Conservation (phyloP, 352 stramenopile species). For the Phytopythium ostracodes region DNA sequence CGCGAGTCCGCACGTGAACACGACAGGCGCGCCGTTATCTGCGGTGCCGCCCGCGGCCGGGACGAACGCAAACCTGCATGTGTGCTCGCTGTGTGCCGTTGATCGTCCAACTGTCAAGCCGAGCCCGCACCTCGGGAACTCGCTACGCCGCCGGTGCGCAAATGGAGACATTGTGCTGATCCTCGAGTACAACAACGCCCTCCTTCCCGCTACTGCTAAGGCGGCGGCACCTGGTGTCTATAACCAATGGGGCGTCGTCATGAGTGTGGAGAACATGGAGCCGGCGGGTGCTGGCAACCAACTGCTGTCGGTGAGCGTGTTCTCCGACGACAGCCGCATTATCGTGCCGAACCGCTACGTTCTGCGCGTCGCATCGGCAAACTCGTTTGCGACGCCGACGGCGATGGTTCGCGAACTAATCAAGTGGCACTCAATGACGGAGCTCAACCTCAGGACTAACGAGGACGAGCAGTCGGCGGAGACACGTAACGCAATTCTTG, state of each 20-base stretch:
- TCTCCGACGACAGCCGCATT: constrained; percentile 53
- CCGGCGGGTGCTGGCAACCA: constrained; percentile 41
- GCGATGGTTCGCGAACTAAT: constrained; percentile 46
- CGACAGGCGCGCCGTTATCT: not conserved
- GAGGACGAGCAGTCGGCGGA: constrained; percentile 14
- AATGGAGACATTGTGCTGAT: constrained; percentile 62
- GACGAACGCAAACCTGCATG: constrained; percentile 29
- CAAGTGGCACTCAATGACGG: constrained; percentile 48
- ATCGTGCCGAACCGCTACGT: constrained; percentile 54
- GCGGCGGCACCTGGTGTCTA: constrained; percentile 24
- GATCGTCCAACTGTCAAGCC: constrained; percentile 17
- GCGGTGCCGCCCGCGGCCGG: not conserved
- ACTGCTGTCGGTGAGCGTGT: constrained; percentile 49
- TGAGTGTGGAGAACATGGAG: constrained; percentile 39
- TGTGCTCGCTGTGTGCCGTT: constrained; percentile 23
- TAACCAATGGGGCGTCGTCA: constrained; percentile 64
- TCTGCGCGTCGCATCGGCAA: constrained; percentile 32
- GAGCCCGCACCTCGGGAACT: constrained; percentile 22
- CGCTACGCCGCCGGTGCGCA: constrained; percentile 23
- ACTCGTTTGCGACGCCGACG: constrained; percentile 32
- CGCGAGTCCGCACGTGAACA: constrained; percentile 1
- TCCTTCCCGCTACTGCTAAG: constrained; percentile 39
- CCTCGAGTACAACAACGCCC: constrained; percentile 58
- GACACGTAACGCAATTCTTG: constrained; percentile 15
- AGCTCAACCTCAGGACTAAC: constrained; percentile 35